Percentiles rank a stretch among this genome's conserved stretches.
Evolutionary conservation across 1,284 basidiomycete species (phyloP).

Genomic region (Trichosporon sp.): DNA sequence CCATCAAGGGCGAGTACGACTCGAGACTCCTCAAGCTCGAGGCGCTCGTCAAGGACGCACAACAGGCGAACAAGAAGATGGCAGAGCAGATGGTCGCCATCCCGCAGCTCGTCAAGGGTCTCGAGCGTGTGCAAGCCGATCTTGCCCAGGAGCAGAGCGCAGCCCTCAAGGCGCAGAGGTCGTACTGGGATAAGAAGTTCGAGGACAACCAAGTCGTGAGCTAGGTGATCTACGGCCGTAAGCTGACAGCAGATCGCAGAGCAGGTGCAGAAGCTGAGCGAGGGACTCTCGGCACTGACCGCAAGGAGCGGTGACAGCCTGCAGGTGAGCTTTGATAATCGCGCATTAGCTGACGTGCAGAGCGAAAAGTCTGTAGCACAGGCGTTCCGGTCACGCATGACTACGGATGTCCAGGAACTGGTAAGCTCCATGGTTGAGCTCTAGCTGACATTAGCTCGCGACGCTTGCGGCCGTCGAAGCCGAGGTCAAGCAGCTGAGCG

Average conservation of each 20-base stretch:
- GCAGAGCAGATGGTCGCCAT: constrained; percentile 3
- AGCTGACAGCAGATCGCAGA: not conserved
- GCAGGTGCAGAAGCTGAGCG: not conserved
- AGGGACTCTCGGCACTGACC: not conserved
- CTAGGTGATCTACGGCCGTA: not conserved
- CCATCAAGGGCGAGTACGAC: not conserved
- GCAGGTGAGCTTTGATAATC: not conserved
- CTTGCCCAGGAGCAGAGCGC: not conserved
- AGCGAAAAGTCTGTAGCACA: not conserved
- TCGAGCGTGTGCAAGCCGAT: constrained; percentile 2
- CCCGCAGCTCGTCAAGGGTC: not conserved
- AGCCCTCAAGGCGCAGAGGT: not conserved
- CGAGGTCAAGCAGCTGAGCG: not conserved
- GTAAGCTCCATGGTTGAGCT: not conserved
- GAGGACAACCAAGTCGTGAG: not conserved
- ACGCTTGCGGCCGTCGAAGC: not conserved
- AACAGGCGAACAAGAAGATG: constrained; percentile 3
- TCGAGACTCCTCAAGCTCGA: constrained; percentile 5
- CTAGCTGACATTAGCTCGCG: not conserved
- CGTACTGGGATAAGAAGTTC: not conserved
- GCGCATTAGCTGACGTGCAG: not conserved
- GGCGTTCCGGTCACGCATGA: not conserved
- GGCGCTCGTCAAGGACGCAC: not conserved
- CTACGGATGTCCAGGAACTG: not conserved
- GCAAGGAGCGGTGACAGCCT: not conserved